phyloP scores from a whole-genome alignment of 129 eudicot species.

The Chrysanthemum makinoi region DNA sequence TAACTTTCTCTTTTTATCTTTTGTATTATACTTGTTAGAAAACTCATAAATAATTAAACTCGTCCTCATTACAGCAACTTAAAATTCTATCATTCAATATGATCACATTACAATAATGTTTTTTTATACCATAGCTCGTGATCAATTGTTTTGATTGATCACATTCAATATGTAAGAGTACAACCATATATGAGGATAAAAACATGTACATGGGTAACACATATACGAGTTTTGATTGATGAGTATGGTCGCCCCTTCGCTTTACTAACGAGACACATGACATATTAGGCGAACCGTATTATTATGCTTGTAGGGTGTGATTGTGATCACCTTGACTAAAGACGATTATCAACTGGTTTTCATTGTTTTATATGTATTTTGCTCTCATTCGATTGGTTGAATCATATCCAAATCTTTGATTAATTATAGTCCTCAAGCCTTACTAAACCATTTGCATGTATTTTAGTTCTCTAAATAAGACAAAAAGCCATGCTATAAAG shows the following conservation, averaged over 20 bases:
- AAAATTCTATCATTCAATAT: no score
- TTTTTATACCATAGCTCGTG: no score
- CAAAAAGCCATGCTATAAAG: neutral
- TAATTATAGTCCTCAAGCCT: neutral
- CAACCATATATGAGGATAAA: no score
- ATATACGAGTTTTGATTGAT: neutral
- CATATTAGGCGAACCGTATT: neutral
- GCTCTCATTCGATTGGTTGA: neutral
- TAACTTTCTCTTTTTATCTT: neutral
- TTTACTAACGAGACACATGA: neutral
- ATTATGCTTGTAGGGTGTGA: neutral
- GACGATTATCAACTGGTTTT: neutral
- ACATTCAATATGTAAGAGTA: no score
- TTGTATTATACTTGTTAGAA: neutral
- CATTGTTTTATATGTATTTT: neutral
- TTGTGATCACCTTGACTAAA: neutral
- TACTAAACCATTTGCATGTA: neutral
- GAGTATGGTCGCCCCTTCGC: neutral
- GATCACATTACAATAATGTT: no score
- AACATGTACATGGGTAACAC: no score
- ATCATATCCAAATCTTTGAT: neutral
- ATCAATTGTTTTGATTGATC: no score
- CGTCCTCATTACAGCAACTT: no score
- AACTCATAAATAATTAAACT: no score
- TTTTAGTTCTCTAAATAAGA: neutral